Evolutionary conservation across 2,329 filamentous ascomycete species (phyloP).

Genomic region (Pseudogymnoascus sp.): DNA sequence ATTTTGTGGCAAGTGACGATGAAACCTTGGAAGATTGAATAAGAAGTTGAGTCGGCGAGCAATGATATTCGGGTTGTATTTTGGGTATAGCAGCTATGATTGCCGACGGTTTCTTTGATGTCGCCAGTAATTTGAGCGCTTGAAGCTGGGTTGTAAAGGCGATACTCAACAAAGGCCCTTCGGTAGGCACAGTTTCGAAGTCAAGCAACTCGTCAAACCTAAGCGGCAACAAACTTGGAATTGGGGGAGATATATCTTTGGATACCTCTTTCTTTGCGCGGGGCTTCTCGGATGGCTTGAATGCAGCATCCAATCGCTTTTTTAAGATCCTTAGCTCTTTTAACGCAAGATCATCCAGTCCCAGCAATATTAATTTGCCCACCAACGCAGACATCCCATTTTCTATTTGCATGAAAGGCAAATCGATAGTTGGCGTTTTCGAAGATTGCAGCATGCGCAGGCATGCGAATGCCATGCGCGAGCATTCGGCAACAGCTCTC

Average conservation of each 20-base stretch:
- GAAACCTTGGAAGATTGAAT: constrained; percentile 29
- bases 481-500: constrained; percentile 47
- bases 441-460: constrained; percentile 48
- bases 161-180: constrained; percentile 41
- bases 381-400: constrained; percentile 62
- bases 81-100: constrained; percentile 49
- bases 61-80: constrained; percentile 42
- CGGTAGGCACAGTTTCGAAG: constrained; percentile 41
- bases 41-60: constrained; percentile 52
- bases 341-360: constrained; percentile 57
- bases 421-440: constrained; percentile 41
- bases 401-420: constrained; percentile 61
- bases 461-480: constrained; percentile 56
- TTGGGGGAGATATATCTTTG: constrained; percentile 23
- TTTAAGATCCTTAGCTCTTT: constrained; percentile 62
- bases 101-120: constrained; percentile 48
- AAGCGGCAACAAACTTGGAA: constrained; percentile 29
- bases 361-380: constrained; percentile 55
- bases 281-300: constrained; percentile 14
- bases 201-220: constrained; percentile 53
- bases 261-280: constrained; percentile 21
- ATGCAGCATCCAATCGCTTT: constrained; percentile 44
- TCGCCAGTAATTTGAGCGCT: constrained; percentile 53
- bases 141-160: constrained; percentile 58
- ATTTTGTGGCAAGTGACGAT: constrained; percentile 44